Evolutionary conservation across 208 protist species (phyloP).

Genomic region (Balamuthia mandrillaris): DNA sequence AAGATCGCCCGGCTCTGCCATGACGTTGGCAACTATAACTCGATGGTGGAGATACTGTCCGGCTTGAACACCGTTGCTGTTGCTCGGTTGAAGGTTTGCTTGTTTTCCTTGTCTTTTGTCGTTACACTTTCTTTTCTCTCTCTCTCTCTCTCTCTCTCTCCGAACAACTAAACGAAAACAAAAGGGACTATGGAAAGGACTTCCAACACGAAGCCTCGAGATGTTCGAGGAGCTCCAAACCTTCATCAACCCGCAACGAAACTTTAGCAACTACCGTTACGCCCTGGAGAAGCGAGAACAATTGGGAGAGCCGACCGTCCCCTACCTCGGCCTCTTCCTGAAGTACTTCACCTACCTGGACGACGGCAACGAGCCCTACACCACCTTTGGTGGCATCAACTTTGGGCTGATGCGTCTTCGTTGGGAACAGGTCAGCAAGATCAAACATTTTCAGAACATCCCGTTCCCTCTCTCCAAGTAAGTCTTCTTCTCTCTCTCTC

Average conservation of each 20-base stretch:
- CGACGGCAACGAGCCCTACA: background rate
- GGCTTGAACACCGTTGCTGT: background rate
- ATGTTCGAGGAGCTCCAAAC: background rate
- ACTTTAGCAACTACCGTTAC: conserved; percentile 38
- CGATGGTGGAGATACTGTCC: background rate
- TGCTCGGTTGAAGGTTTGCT: background rate
- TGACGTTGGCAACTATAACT: conserved; percentile 5
- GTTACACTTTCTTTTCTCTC: too few relatives aligned
- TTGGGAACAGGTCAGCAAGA: conserved; percentile 11
- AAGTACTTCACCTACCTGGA: conserved; percentile 20
- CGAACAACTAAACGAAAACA: too few relatives aligned
- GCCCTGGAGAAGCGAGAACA: too few relatives aligned
- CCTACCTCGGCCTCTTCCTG: conserved; percentile 15
- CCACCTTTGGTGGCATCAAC: too few relatives aligned
- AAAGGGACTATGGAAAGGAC: too few relatives aligned
- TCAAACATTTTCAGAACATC: background rate
- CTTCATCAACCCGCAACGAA: background rate
- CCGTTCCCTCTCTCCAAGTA: background rate
- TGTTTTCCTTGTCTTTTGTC: too few relatives aligned
- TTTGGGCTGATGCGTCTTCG: background rate
- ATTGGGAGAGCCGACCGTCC: background rate
- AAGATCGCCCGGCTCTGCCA: conserved; percentile 15
- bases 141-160: too few relatives aligned
- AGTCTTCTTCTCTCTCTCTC: too few relatives aligned
- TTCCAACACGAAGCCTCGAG: too few relatives aligned